A percentile compares a stretch with the other conserved stretches of the same genome.
These are phyloP conservation scores for Erysimum cheiri DNA, from an alignment of 441 rosid species.

Conservation along the genomic window DNA sequence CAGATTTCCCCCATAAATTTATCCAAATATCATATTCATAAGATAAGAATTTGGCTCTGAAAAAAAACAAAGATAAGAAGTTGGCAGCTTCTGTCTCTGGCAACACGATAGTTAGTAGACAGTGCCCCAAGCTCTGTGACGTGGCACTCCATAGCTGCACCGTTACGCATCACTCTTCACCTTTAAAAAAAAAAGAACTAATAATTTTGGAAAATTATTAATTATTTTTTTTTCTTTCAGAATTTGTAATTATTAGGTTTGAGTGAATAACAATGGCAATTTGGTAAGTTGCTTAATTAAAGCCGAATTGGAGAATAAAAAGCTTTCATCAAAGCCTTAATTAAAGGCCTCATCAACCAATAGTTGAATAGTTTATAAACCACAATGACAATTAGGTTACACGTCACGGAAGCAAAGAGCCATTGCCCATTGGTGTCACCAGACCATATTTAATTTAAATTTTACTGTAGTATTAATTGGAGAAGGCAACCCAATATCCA, in stretches of 20 bases:
- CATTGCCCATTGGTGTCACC: constrained; percentile 39
- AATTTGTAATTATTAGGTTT: constrained; percentile 27
- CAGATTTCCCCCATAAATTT: background rate
- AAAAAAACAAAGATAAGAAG: constrained; percentile 17
- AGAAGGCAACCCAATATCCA: constrained; percentile 26
- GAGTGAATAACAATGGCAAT: constrained; percentile 21
- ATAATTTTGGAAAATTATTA: background rate
- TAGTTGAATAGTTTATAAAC: constrained; percentile 22
- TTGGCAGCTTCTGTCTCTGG: constrained; percentile 42
- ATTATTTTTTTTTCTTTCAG: background rate
- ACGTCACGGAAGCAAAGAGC: constrained; percentile 32
- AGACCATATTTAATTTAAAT: constrained; percentile 28
- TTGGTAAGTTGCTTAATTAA: constrained; percentile 22
- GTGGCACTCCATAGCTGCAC: constrained; percentile 40
- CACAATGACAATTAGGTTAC: constrained; percentile 34
- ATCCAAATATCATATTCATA: constrained; percentile 7
- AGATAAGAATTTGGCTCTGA: constrained; percentile 31
- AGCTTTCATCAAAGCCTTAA: constrained; percentile 9
- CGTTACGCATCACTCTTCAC: constrained; percentile 19
- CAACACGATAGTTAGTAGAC: constrained; percentile 29
- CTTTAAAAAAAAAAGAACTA: background rate
- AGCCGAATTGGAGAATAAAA: background rate
- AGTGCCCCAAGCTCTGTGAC: constrained; percentile 29
- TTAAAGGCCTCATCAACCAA: constrained; percentile 26
- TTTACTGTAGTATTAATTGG: constrained; percentile 25